Evolutionary conservation across 2,329 filamentous ascomycete genomes (phyloP), one percentile per base, ranked within the genome.

Genomic region (Cordyceps cicadae): DNA sequence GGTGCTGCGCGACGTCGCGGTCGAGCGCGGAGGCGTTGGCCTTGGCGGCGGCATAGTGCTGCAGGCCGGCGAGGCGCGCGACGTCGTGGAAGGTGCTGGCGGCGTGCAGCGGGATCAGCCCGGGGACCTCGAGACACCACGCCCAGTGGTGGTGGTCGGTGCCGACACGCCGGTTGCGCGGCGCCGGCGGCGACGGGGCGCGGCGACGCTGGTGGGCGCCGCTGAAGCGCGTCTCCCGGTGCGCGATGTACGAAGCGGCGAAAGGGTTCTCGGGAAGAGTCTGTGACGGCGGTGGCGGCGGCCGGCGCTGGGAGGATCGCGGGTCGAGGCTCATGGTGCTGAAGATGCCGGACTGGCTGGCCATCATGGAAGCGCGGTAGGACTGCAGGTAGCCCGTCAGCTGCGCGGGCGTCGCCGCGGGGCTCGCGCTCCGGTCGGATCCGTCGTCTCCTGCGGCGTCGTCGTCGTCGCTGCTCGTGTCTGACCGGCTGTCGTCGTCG

Each of bases 1-100:
- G 41, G 49, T 59, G 49, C 39, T 59, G 56, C n/a, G 17, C 39
- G 37, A 59, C 56, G 15, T 59, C 56, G 14, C 45, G 49, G 26
- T 59, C 56, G 1, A 53, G 24, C 48, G 37, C 37, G 12, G 48
- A 52, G 17, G 26, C 50, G n/a, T 59, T 39, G 29, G 29, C 29
- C 39, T 59, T 59, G 11, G 14, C n/a, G 5, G 56, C 26, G 37
- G 37, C 26, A 26, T 59, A 59, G 56, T 53, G 48, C 39, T 7
- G 19, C 48, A 59, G 29, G 7, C 56, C 56, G 11, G 39, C 49
- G n/a, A 59, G 56, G 15, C 49, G 49, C 24, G 56, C 56, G 12
- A 53, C 56, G 49, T 59, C 49, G 19, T 52, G 52, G n/a, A 59
- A 59, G 24, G 3, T 59, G 37, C 15, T 29, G n/a, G 49, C 48